Base-by-base conservation (phyloP, 192 early-diverging fungal genomes). In the Linnemannia schmuckeri region DNA sequence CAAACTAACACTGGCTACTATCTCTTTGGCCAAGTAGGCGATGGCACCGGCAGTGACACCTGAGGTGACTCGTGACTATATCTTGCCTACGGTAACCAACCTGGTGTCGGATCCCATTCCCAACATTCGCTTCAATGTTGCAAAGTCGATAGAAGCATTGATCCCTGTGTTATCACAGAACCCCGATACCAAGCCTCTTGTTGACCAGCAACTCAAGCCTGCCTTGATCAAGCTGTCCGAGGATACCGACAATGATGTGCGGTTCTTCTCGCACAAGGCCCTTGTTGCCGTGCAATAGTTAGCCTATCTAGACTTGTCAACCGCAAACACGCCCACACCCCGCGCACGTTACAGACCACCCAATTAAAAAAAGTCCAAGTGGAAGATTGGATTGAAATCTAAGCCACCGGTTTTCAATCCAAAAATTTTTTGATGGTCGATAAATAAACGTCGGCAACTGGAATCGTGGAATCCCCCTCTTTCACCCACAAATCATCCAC, bases 61-160 rank as follows among this genome's bases (percentile, higher is more conserved):
- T 37, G 95, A 98, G 78, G 95, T 99, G 33, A 93, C 98, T 61
- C 94, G 94, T 75, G 97, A 97, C 70, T 91, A 93, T 82, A 96
- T 99, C 74, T 83, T 99, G 69, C 99, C 99, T 27, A 95, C 96
- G n/a, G 93, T 98, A 42, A 93, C 93, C 75, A 92, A 88, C 61
- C 92, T 99, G 72, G 94, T 95, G 37, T 90, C 92, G 22, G 99
- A 99, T 82, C 96, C 97, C 9, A 99, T 99, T 73, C 99, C 99
- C 70, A 99, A 99, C 88, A 99, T 99, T 85, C 95, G 99, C 41
- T 99, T 99, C 93, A 99, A 99, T 74, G 98, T 99, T 13, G 97
- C 97, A 61, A 99, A 99, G 88, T 95, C 96, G 71, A 91, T 98
- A 80, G 96, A 97, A 89, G 91, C 94, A 9, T 88, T 99, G 88